Conservation (phyloP, 129 eudicot species). For the Dittrichia graveolens region DNA sequence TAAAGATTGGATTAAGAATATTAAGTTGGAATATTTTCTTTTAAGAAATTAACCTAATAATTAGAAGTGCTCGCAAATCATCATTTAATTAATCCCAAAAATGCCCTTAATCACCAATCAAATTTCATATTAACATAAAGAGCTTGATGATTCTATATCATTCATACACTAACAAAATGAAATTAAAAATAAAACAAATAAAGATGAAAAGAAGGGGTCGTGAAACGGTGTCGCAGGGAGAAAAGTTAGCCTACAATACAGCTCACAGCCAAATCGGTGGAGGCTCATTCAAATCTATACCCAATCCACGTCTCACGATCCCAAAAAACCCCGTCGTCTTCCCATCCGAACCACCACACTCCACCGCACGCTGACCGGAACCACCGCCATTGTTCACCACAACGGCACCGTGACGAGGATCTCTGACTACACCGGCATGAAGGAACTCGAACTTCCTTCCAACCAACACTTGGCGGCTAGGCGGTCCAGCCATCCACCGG, state of each 20-base stretch:
- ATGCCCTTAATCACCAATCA: slow-evolving; percentile 24
- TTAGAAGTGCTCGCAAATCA: neutral
- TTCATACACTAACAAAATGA: slow-evolving; percentile 26
- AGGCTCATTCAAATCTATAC: slow-evolving; percentile 82
- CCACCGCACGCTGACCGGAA: slow-evolving; percentile 22
- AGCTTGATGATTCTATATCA: slow-evolving; percentile 16
- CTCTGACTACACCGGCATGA: slow-evolving; percentile 31
- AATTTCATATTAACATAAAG: slow-evolving; percentile 36
- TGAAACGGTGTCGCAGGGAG: slow-evolving; percentile 24
- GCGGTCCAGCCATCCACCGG: slow-evolving; percentile 41
- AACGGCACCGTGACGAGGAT: neutral
- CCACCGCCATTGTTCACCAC: slow-evolving; percentile 22
- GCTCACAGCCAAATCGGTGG: slow-evolving; percentile 75
- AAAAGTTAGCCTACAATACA: slow-evolving; percentile 6
- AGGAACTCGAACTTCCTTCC: slow-evolving; percentile 40
- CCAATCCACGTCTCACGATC: slow-evolving; percentile 71
- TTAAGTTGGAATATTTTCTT: too few relatives aligned
- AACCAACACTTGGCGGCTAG: slow-evolving; percentile 43
- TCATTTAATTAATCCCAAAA: neutral
- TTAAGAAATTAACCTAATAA: neutral
- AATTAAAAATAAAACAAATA: neutral
- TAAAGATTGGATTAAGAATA: too few relatives aligned
- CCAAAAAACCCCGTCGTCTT: slow-evolving; percentile 44
- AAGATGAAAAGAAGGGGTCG: neutral
- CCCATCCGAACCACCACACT: slow-evolving; percentile 21